Evolutionary conservation across 768 basidiomycete species (phyloP), one percentile per base, ranked within the genome.

Genomic region (Megacollybia marginata): DNA sequence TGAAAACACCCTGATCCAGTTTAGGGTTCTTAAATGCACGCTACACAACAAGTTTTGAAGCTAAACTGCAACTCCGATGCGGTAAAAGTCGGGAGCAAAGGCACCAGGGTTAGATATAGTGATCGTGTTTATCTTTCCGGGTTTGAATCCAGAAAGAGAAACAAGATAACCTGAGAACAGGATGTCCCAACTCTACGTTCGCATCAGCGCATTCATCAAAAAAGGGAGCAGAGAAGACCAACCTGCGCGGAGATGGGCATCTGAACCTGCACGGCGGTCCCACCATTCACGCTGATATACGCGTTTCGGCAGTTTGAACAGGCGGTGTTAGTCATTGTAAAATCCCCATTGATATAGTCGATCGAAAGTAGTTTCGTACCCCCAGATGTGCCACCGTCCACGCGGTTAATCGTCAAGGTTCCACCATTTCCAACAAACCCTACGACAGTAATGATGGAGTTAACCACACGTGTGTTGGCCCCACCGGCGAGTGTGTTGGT

Each of bases 241-340:
- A 74, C 73, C 69, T 76, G 72, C 9, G 62, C 73, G 23, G 74
- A 74, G 48, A 76, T 66, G 2, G 74, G 73, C 69, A 75, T 69
- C 52, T 75, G 71, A 13, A 63, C 69, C 56, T 72, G 67, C 4
- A 74, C 67, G 3, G 69, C 59, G 7, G 65, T 49, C 7, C 70
- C 73, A 13, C 70, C 72, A 52, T 75, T 76, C 9, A 76, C 66
- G 52, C 73, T 74, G 34, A 75, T 62, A 40, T 70, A 69, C 9
- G 69, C 69, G 43, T 74, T 69, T 38, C 75, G 69, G 56, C 73
- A 75, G 54, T 76, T 76, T 6, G 75, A 74, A 60, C 74, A 75
- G 9, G 56, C 73, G 0, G 68, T 71, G 55, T 75, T 74, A 48
- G 58, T 57, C 57, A 69, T 70, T 9, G 64, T 64, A 33, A 67